A percentile compares a stretch with the other conserved stretches of the same genome.
phyloP scores from a whole-genome alignment of 805 yeast species.

The Candida boidinii region DNA sequence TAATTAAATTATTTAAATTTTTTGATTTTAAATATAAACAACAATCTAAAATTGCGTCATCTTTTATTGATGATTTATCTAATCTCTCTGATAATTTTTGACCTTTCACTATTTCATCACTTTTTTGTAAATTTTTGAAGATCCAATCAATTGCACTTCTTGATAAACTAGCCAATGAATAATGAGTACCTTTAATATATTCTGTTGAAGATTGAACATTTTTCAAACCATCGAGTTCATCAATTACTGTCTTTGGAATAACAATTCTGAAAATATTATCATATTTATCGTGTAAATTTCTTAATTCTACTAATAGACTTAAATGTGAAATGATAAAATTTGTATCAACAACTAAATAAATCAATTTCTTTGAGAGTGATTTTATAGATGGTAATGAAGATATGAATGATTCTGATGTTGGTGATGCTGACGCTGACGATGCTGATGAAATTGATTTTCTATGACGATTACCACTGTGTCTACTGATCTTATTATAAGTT shows the following conservation, averaged over 20 bases:
- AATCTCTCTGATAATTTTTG: slow-evolving; percentile 52
- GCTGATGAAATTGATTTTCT: neutral
- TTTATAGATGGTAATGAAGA: neutral
- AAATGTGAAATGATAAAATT: slow-evolving; percentile 73
- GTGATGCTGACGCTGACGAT: neutral
- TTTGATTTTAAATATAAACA: slow-evolving; percentile 51
- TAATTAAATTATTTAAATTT: slow-evolving; percentile 30
- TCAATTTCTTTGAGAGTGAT: slow-evolving; percentile 2
- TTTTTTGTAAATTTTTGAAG: slow-evolving; percentile 46
- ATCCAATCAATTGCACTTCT: slow-evolving; percentile 78
- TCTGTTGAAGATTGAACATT: slow-evolving; percentile 25
- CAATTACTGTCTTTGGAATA: slow-evolving; percentile 62
- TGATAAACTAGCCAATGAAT: slow-evolving; percentile 30
- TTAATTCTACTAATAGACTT: slow-evolving; percentile 44
- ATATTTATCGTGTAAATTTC: slow-evolving; percentile 29
- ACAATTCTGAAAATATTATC: slow-evolving; percentile 39
- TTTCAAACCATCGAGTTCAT: slow-evolving; percentile 82
- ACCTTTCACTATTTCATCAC: slow-evolving; percentile 45
- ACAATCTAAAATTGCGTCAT: slow-evolving; percentile 83
- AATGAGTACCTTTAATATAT: neutral
- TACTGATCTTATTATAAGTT: too few species aligned
- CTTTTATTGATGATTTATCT: slow-evolving; percentile 41
- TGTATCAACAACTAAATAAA: slow-evolving; percentile 64
- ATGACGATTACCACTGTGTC: too few species aligned
- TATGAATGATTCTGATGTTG: neutral